Base-by-base conservation (phyloP, 768 basidiomycete genomes). In the Lactifluus subvellereus region DNA sequence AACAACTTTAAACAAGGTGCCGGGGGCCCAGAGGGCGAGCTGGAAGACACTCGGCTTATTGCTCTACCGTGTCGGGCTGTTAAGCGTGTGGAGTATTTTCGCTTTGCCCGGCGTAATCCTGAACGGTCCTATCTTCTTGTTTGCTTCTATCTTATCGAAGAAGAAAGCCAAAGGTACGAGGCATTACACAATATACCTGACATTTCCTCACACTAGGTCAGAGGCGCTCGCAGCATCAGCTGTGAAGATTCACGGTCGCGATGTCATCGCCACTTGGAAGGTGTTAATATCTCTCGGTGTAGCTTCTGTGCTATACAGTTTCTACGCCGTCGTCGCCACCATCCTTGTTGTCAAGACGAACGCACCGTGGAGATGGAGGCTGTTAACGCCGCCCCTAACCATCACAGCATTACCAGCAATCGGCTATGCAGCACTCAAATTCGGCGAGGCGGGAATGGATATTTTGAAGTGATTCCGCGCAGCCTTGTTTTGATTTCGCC, bases 201-300 rank as follows among this genome's bases (percentile, higher is more conserved):
- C 49, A 59, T 59, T 22, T 49, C 33, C n/a, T 53, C 35, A 49
- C 22, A 27, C 37, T 45, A 37, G 42, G n/a, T 8, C 75, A 97
- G 95, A 94, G 82, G 95, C 95, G 7, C 86, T 98, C 63, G 96
- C 94, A 37, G 94, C 89, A 10, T 97, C 95, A 16, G 85, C 82
- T 7, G 95, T 98, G 71, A 98, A 98, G 76, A 85, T 98, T 59
- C 89, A 90, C 16, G 95, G 87, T 27, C 84, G 90, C 42, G 95
- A 98, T 71, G 96, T 98, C 27, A 78, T 98, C 20, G 94, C 92
- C 0, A 91, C 94, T 4, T 98, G 95, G 95, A 98, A 98, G 72
- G 85, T 98, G 37, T 80, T 98, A 35, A 92, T 98, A 61, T 95
- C 93, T 7, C 77, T 98, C 61, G 95, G 87, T 20, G 78, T 91